A percentile compares a stretch with the other conserved stretches of the same genome.
These are phyloP conservation scores for Punica granatum DNA, from an alignment of 345 rosid species.

Conservation along the genomic window DNA sequence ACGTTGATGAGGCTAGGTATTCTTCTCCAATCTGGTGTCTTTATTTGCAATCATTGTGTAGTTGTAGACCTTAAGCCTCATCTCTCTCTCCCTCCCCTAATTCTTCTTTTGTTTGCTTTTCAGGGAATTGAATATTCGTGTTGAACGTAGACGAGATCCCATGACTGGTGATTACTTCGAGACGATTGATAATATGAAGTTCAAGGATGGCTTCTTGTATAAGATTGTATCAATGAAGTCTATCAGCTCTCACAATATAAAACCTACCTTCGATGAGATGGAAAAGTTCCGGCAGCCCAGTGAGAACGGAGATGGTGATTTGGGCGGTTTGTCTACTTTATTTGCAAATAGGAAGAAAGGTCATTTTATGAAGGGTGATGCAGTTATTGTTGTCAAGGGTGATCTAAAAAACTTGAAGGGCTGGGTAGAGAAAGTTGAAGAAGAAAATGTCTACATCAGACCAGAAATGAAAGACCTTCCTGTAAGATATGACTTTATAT, in stretches of 20 bases:
- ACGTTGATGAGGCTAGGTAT: slow-evolving; percentile 93
- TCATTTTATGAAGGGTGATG: slow-evolving; percentile 97
- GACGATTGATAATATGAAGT: slow-evolving; percentile 65
- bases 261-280: slow-evolving; percentile 93
- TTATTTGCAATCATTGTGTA: background rate
- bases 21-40: background rate
- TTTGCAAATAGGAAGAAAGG: slow-evolving; percentile 94
- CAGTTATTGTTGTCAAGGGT: slow-evolving; percentile 88
- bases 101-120: background rate
- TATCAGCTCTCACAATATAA: slow-evolving; percentile 59
- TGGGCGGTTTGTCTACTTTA: slow-evolving; percentile 70
- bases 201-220: slow-evolving; percentile 87
- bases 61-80: background rate
- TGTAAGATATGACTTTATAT: slow-evolving; percentile 44
- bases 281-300: slow-evolving; percentile 82
- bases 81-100: too few species aligned
- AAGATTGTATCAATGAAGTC: slow-evolving; percentile 84
- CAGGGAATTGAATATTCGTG: slow-evolving; percentile 91
- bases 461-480: slow-evolving; percentile 92
- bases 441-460: slow-evolving; percentile 80
- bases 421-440: slow-evolving; percentile 98
- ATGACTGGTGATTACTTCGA: slow-evolving; percentile 91
- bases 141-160: slow-evolving; percentile 83
- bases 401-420: slow-evolving; percentile 92
- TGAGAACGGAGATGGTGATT: slow-evolving; percentile 69